phyloP scores from a whole-genome alignment of 805 yeast species.

The Diddensiella caesifluorescens region DNA sequence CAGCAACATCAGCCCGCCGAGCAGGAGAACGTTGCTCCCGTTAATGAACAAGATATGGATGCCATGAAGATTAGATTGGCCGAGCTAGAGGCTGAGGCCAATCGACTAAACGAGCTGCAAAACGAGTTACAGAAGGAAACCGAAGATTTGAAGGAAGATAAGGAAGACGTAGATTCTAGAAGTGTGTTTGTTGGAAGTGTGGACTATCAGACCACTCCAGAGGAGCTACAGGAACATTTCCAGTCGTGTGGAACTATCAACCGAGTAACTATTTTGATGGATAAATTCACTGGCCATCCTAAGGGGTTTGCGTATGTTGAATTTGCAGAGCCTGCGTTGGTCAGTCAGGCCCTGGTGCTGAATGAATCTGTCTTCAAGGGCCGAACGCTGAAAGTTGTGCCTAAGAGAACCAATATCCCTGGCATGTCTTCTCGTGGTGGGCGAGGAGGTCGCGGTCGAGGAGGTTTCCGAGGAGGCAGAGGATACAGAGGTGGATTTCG shows the following conservation, averaged over 20 bases:
- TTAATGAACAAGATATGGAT: constrained; percentile 24
- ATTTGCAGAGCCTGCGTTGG: constrained; percentile 62
- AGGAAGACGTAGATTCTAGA: constrained; percentile 67
- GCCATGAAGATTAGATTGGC: constrained; percentile 43
- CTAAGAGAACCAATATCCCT: constrained; percentile 79
- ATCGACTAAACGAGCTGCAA: constrained; percentile 55
- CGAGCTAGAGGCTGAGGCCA: constrained; percentile 60
- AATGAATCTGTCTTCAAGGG: constrained; percentile 65
- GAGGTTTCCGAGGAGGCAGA: constrained; percentile 39
- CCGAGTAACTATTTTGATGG: constrained; percentile 70
- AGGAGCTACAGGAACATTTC: constrained; percentile 72
- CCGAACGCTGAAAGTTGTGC: constrained; percentile 64
- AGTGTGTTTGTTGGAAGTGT: constrained; percentile 81
- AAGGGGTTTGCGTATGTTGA: constrained; percentile 86
- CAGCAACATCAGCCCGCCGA: too few relatives aligned
- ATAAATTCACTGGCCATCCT: constrained; percentile 73
- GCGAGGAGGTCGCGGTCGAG: constrained; percentile 46
- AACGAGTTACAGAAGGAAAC: constrained; percentile 41
- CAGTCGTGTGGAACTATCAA: constrained; percentile 65
- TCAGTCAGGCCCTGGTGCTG: constrained; percentile 57
- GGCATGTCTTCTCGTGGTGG: constrained; percentile 54
- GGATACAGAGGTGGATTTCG: constrained; percentile 32
- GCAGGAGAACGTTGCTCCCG: too few relatives aligned
- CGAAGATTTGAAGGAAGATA: constrained; percentile 41
- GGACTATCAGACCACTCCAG: constrained; percentile 72